These are phyloP conservation scores for Salvia miltiorrhiza DNA, from an alignment of 257 asterid genomes.

Conservation along the genomic window DNA sequence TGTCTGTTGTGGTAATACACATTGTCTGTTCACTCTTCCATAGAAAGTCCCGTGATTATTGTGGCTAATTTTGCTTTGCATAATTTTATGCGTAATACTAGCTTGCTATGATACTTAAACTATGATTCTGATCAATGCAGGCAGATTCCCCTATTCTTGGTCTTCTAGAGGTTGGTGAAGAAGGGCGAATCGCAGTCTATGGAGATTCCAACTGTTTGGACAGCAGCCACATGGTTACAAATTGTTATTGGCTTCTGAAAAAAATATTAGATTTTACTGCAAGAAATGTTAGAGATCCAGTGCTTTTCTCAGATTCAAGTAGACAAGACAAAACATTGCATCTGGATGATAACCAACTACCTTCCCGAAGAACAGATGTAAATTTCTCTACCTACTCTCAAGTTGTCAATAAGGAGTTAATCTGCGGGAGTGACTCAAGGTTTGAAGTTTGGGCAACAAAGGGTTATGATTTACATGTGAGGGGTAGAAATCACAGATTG, in stretches of 20 bases:
- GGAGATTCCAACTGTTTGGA: conserved; percentile 99
- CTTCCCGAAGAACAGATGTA: conserved; percentile 90
- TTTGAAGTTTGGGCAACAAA: conserved; percentile 90
- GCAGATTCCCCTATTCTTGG: conserved; percentile 96
- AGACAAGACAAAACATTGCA: conserved; percentile 60
- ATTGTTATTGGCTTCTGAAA: conserved; percentile 94
- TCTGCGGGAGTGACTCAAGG: conserved; percentile 78
- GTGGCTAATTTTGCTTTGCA: neutral
- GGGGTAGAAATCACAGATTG: conserved; percentile 71
- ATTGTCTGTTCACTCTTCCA: neutral
- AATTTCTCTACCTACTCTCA: conserved; percentile 84
- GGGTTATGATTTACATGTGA: conserved; percentile 68
- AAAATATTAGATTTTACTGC: conserved; percentile 79
- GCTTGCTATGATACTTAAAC: conserved; percentile 9
- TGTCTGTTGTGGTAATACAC: neutral
- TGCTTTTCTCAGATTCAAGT: conserved; percentile 67
- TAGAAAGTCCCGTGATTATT: neutral
- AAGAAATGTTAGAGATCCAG: conserved; percentile 53
- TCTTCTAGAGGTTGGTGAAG: conserved; percentile 64
- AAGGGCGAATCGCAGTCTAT: conserved; percentile 77
- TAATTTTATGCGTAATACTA: neutral
- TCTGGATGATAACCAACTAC: conserved; percentile 61
- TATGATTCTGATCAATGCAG: conserved; percentile 40
- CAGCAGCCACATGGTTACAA: conserved; percentile 98
- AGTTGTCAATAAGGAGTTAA: conserved; percentile 69